Conservation (phyloP, 345 rosid species). For the Sapria himalayana region DNA sequence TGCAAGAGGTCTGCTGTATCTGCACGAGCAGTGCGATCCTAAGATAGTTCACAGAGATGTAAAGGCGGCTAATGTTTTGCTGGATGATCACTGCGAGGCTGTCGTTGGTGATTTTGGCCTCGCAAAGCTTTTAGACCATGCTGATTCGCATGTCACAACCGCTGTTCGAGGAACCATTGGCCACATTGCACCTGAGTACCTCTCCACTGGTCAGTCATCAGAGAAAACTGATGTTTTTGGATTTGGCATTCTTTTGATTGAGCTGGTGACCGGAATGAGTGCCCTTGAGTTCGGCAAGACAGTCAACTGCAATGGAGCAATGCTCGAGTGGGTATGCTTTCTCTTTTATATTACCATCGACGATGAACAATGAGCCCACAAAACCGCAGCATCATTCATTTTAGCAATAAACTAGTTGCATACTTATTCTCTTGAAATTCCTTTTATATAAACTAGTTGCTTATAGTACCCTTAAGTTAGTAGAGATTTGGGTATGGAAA, state of each 20-base stretch:
- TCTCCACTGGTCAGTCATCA: slow-evolving; percentile 90
- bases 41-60: slow-evolving; percentile 88
- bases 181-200: slow-evolving; percentile 88
- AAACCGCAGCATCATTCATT: no score
- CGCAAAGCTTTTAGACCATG: slow-evolving; percentile 78
- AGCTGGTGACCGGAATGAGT: slow-evolving; percentile 87
- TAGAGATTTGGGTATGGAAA: no score
- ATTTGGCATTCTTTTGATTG: slow-evolving; percentile 76
- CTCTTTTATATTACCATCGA: no score
- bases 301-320: slow-evolving; percentile 68
- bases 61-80: slow-evolving; percentile 76
- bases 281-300: slow-evolving; percentile 83
- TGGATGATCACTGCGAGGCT: slow-evolving; percentile 71
- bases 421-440: no score
- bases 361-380: no score
- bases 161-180: slow-evolving; percentile 94
- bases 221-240: slow-evolving; percentile 95
- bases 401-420: no score
- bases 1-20: slow-evolving; percentile 71
- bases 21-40: slow-evolving; percentile 91
- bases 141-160: slow-evolving; percentile 81
- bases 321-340: slow-evolving; percentile 71
- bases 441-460: no score
- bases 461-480: no score
- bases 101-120: slow-evolving; percentile 95